Percentiles rank a stretch among this genome's conserved stretches.
Conservation (phyloP, 2,329 filamentous ascomycete genomes). For the Chrysoporthe deuterocubensis region DNA sequence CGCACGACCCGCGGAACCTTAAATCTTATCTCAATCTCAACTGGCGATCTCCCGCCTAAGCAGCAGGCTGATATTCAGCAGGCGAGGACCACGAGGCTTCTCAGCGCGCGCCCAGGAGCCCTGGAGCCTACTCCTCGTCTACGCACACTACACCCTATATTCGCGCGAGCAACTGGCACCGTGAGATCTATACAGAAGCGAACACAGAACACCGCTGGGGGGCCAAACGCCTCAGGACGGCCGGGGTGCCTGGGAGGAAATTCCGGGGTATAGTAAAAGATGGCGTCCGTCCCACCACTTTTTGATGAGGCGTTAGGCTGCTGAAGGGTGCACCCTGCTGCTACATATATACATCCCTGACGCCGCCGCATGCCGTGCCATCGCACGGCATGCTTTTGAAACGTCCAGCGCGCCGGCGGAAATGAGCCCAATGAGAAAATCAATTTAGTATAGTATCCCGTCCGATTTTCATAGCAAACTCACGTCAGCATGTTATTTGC, state of each 20-base stretch:
- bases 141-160: background rate
- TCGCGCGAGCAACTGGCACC: background rate
- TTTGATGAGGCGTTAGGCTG: background rate
- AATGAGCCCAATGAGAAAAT: background rate
- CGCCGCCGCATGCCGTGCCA: background rate
- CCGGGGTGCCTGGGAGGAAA: background rate
- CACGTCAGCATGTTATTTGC: constrained; percentile 5
- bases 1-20: background rate
- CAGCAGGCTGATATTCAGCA: background rate
- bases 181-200: background rate
- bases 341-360: background rate
- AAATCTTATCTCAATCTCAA: constrained; percentile 5
- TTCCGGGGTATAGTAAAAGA: background rate
- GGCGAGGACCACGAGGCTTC: background rate
- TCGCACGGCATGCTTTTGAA: background rate
- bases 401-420: background rate
- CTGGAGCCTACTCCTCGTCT: background rate
- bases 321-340: background rate
- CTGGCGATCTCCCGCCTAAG: background rate
- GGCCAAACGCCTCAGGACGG: too few relatives aligned
- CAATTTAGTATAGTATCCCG: background rate
- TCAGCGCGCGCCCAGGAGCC: too few relatives aligned
- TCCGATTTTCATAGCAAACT: constrained; percentile 4
- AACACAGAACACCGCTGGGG: background rate
- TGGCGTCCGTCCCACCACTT: constrained; percentile 5